Evolutionary conservation across 306 rosid genomes (phyloP).

Genomic region (Abrus pulchellus): DNA sequence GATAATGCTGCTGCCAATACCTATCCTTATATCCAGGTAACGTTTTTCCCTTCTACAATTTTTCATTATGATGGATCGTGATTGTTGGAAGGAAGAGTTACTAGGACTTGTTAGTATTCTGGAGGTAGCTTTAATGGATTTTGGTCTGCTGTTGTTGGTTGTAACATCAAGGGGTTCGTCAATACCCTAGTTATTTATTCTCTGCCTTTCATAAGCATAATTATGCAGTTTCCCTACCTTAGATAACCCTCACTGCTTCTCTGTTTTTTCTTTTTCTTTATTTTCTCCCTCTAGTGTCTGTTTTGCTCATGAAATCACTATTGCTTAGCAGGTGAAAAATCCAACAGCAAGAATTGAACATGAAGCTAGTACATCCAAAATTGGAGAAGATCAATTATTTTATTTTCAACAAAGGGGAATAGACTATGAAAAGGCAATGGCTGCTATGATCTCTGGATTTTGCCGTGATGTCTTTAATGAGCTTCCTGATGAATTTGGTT

Average conservation of each 20-base stretch:
- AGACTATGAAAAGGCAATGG: conserved; percentile 92
- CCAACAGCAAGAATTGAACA: conserved; percentile 91
- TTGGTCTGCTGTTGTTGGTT: conserved; percentile 13
- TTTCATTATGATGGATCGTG: not conserved
- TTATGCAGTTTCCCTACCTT: not conserved
- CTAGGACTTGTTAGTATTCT: not conserved
- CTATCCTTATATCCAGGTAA: conserved; percentile 90
- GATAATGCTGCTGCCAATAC: conserved; percentile 94
- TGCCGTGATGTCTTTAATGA: conserved; percentile 93
- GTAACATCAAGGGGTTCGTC: not conserved
- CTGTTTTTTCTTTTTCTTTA: not conserved
- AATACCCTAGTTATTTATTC: not conserved
- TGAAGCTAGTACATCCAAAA: conserved; percentile 95
- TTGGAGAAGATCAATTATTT: conserved; percentile 92
- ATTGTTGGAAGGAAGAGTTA: too few relatives aligned
- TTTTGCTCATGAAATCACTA: not conserved
- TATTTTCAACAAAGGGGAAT: conserved; percentile 98
- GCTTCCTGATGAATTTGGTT: conserved; percentile 96
- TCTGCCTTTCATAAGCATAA: not conserved
- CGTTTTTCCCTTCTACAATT: conserved; percentile 1
- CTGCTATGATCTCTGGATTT: conserved; percentile 97
- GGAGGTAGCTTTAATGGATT: not conserved
- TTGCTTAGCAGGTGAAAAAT: conserved; percentile 74
- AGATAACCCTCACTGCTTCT: not conserved
- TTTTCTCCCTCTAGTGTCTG: not conserved